Percentiles rank a stretch among this genome's conserved stretches.
phyloP scores from a whole-genome alignment of 1,284 basidiomycete genomes.

The Boletellus dicymbophilus region DNA sequence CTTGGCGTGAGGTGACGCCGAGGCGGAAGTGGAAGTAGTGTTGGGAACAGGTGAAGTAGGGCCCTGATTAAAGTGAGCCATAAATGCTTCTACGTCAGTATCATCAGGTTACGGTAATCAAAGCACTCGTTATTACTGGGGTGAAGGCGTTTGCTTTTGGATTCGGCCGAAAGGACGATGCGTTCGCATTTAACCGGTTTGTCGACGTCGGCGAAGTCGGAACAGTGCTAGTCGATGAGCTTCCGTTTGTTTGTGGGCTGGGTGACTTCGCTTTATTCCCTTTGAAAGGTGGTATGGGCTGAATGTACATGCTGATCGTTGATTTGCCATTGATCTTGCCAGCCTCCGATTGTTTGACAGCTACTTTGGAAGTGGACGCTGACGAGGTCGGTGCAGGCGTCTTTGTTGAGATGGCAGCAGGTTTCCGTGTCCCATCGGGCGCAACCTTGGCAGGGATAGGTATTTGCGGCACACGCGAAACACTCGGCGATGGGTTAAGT shows the following conservation, averaged over 20 bases:
- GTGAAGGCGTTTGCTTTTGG: conserved; percentile 78
- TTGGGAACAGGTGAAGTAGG: conserved; percentile 49
- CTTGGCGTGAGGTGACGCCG: conserved; percentile 64
- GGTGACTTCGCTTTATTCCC: conserved; percentile 49
- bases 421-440: conserved; percentile 32
- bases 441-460: conserved; percentile 26
- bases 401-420: conserved; percentile 38
- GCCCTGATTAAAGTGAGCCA: conserved; percentile 37
- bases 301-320: conserved; percentile 69
- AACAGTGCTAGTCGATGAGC: conserved; percentile 33
- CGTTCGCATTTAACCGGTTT: conserved; percentile 69
- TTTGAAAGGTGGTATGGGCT: conserved; percentile 92
- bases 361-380: conserved; percentile 33
- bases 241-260: conserved; percentile 32
- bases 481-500: conserved; percentile 38
- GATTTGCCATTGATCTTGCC: conserved; percentile 36
- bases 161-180: conserved; percentile 81
- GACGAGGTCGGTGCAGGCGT: conserved; percentile 27
- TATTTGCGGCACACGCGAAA: conserved; percentile 33
- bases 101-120: conserved; percentile 15
- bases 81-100: conserved; percentile 20
- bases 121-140: conserved; percentile 47
- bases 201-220: conserved; percentile 45
- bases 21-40: conserved; percentile 43
- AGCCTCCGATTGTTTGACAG: conserved; percentile 30